Evolutionary conservation across 2,329 filamentous ascomycete species (phyloP).

Genomic region (Plectosphaerella sp.): DNA sequence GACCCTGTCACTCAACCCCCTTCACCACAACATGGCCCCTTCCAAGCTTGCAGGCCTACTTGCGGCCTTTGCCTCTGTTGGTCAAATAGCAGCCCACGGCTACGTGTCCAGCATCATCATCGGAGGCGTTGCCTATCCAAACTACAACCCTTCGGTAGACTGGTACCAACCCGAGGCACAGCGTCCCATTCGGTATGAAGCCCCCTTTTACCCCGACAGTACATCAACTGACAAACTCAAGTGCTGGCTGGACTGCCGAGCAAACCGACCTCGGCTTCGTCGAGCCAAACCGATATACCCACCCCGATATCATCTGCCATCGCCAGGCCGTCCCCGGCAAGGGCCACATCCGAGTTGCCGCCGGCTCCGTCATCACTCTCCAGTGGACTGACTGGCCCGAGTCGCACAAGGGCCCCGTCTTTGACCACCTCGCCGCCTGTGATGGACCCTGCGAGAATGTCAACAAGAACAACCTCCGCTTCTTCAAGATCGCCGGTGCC

Average conservation of each 20-base stretch:
- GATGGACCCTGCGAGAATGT: conserved; percentile 35
- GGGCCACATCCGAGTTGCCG: conserved; percentile 33
- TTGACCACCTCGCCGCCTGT: conserved; percentile 41
- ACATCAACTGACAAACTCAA: conserved; percentile 5
- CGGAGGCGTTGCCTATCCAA: conserved; percentile 36
- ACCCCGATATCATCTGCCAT: conserved; percentile 45
- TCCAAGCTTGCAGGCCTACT: conserved; percentile 13
- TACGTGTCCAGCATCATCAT: conserved; percentile 37
- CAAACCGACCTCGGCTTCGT: conserved; percentile 43
- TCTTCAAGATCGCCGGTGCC: conserved; percentile 41
- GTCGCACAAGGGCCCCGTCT: conserved; percentile 41
- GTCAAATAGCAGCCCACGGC: conserved; percentile 30
- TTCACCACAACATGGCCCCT: conserved; percentile 15
- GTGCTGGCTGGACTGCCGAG: conserved; percentile 34
- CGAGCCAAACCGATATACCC: conserved; percentile 35
- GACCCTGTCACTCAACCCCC: background rate
- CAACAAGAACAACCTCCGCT: conserved; percentile 36
- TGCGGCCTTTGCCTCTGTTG: conserved; percentile 16
- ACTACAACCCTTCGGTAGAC: conserved; percentile 28
- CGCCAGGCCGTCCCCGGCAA: conserved; percentile 31
- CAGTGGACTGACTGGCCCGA: conserved; percentile 46
- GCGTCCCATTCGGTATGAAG: conserved; percentile 3
- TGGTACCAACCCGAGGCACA: conserved; percentile 7
- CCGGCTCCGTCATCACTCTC: conserved; percentile 40
- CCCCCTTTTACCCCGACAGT: background rate